phyloP scores from a whole-genome alignment of 192 early-diverging fungal genomes.

The Obelidium mucronatum region DNA sequence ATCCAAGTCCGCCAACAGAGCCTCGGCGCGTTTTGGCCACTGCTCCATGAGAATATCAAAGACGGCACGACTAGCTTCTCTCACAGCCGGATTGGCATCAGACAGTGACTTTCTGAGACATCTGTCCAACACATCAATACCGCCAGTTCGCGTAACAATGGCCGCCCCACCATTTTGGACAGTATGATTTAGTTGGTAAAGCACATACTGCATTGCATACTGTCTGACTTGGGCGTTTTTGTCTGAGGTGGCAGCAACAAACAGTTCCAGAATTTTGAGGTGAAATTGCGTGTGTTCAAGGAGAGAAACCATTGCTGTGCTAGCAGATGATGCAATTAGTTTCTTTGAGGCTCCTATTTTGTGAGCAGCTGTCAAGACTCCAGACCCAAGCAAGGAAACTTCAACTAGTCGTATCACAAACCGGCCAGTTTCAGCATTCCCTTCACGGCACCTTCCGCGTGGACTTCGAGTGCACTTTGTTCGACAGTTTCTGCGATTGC shows the following conservation, averaged over 20 bases:
- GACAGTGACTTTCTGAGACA: slow-evolving; percentile 46
- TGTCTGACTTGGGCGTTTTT: slow-evolving; percentile 44
- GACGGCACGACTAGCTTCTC: slow-evolving; percentile 40
- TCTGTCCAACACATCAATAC: slow-evolving; percentile 38
- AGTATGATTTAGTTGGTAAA: too few relatives aligned
- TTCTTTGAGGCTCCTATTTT: slow-evolving; percentile 39
- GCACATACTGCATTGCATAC: too few relatives aligned
- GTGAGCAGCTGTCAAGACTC: background rate
- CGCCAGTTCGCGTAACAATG: too few relatives aligned
- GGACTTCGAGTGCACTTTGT: slow-evolving; percentile 29
- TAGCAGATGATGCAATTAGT: slow-evolving; percentile 40
- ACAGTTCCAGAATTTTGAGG: slow-evolving; percentile 31
- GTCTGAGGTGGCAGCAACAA: slow-evolving; percentile 30
- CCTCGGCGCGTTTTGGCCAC: slow-evolving; percentile 23
- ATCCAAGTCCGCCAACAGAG: slow-evolving; percentile 1
- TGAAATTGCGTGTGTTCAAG: slow-evolving; percentile 33
- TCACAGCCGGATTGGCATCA: slow-evolving; percentile 43
- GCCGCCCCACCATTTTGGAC: too few relatives aligned
- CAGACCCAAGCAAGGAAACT: background rate
- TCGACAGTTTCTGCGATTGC: slow-evolving; percentile 10
- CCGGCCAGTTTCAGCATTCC: slow-evolving; percentile 42
- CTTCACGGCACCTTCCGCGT: slow-evolving; percentile 26
- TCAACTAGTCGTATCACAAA: too few relatives aligned
- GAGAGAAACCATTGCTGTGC: slow-evolving; percentile 31
- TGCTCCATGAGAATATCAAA: slow-evolving; percentile 17